phyloP scores from a whole-genome alignment of 768 basidiomycete species.

The Cubamyces sp. region DNA sequence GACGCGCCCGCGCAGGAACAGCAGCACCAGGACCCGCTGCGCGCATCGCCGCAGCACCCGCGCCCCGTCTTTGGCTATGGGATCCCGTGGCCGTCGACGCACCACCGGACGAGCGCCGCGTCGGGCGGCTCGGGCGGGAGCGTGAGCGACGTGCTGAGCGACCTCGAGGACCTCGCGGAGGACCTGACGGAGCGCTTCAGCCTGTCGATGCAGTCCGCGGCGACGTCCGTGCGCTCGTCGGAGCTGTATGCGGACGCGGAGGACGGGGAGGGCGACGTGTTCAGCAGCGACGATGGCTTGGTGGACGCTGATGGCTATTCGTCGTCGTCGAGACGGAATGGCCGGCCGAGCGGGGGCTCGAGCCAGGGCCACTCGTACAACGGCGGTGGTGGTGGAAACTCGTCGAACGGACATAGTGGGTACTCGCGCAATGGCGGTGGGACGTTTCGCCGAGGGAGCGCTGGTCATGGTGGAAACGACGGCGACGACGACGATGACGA shows the following conservation, averaged over 20 bases:
- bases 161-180: constrained; percentile 22
- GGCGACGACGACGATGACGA: constrained; percentile 41
- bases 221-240: background rate
- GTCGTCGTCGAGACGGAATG: constrained; percentile 6
- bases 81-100: constrained; percentile 29
- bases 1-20: constrained; percentile 3
- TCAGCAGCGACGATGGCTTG: constrained; percentile 4
- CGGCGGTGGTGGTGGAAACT: constrained; percentile 1
- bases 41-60: background rate
- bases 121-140: constrained; percentile 14
- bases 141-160: constrained; percentile 22
- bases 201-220: background rate
- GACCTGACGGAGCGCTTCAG: constrained; percentile 24
- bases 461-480: constrained; percentile 41
- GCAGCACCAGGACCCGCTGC: background rate
- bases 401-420: constrained; percentile 14
- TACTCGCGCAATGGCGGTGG: constrained; percentile 34
- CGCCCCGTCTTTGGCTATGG: constrained; percentile 22
- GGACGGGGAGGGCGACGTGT: constrained; percentile 9
- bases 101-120: constrained; percentile 9
- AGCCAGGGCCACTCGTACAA: background rate
- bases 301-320: constrained; percentile 15
- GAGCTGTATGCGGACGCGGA: background rate
- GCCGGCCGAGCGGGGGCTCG: constrained; percentile 18
- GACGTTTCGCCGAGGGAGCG: constrained; percentile 25